These are phyloP conservation scores for Phytopythium oedochilum DNA, from an alignment of 352 stramenopile species.

Conservation along the genomic window DNA sequence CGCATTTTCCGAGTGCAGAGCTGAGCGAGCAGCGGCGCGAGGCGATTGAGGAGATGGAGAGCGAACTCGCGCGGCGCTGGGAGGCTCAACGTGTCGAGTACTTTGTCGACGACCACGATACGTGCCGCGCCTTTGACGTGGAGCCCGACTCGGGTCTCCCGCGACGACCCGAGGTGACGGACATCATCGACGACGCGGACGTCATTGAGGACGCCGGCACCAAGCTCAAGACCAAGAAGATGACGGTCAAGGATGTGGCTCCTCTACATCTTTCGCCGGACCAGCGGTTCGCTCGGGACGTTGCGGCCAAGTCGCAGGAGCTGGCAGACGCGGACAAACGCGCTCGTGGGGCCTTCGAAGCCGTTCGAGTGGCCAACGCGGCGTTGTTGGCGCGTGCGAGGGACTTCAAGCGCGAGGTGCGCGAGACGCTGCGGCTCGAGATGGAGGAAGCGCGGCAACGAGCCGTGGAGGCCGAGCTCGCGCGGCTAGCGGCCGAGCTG, in stretches of 20 bases:
- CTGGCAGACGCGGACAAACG: constrained; percentile 6
- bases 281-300: constrained; percentile 29
- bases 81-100: constrained; percentile 38
- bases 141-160: constrained; percentile 26
- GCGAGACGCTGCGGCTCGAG: constrained; percentile 53
- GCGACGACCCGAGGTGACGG: constrained; percentile 35
- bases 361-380: constrained; percentile 10
- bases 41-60: constrained; percentile 11
- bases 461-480: constrained; percentile 40
- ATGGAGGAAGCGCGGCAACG: constrained; percentile 56
- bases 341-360: constrained; percentile 12
- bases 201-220: neutral
- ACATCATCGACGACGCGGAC: constrained; percentile 23
- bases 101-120: constrained; percentile 40
- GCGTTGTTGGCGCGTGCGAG: constrained; percentile 26
- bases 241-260: neutral
- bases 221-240: constrained; percentile 17
- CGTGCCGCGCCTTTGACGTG: constrained; percentile 50
- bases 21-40: constrained; percentile 8
- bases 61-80: constrained; percentile 22
- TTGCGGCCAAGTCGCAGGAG: constrained; percentile 9
- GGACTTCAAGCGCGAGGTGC: constrained; percentile 59
- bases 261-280: constrained; percentile 13
- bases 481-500: constrained; percentile 25
- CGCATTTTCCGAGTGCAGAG: constrained; percentile 13